Percentiles rank a stretch among this genome's conserved stretches.
Evolutionary conservation across 148 eudicot genomes (phyloP).

Genomic region (Diospyros kaki): DNA sequence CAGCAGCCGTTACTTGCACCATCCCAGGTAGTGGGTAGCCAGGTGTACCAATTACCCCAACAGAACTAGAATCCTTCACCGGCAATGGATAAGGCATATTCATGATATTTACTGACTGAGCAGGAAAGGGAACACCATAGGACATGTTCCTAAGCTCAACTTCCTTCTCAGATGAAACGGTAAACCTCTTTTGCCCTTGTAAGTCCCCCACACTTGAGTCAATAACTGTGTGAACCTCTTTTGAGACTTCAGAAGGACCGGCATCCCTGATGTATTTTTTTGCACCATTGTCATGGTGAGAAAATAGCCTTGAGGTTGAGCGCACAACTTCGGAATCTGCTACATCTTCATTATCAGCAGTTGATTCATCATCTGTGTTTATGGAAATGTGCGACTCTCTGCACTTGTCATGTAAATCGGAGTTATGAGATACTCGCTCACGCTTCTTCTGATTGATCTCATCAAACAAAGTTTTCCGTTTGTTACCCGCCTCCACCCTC

Average conservation of each 20-base stretch:
- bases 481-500: conserved; percentile 35
- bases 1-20: conserved; percentile 31
- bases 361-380: conserved; percentile 75
- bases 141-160: conserved; percentile 27
- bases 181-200: conserved; percentile 29
- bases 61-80: conserved; percentile 38
- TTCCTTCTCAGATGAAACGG: conserved; percentile 30
- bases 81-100: conserved; percentile 45
- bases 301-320: conserved; percentile 43
- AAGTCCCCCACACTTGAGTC: conserved; percentile 21
- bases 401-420: conserved; percentile 40
- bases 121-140: conserved; percentile 24
- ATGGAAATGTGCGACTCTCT: conserved; percentile 58
- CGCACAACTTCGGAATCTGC: conserved; percentile 79
- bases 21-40: conserved; percentile 33
- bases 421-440: conserved; percentile 39
- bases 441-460: conserved; percentile 47
- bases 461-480: conserved; percentile 41
- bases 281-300: conserved; percentile 44
- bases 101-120: conserved; percentile 34
- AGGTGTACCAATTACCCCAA: conserved; percentile 26
- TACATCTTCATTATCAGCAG: conserved; percentile 84
- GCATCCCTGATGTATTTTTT: conserved; percentile 33
- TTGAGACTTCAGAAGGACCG: conserved; percentile 42
- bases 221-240: conserved; percentile 28